Conservation (phyloP, 331 rosid genomes). For the Erythrophleum ivorense region DNA sequence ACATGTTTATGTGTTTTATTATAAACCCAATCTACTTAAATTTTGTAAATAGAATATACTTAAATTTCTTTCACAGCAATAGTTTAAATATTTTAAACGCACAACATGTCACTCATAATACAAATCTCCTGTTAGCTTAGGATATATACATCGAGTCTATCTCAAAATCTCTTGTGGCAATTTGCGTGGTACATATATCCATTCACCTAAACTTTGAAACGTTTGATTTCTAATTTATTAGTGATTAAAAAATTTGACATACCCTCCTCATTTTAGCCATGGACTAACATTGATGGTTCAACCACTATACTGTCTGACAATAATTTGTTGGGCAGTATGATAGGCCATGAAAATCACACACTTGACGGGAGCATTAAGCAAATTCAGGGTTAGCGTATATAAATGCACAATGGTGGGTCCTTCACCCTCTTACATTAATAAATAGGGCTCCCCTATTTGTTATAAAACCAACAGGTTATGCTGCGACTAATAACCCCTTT, state of each 20-base stretch:
- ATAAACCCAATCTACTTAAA: too few relatives aligned
- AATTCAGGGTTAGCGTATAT: conserved; percentile 50
- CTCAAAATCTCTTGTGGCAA: too few relatives aligned
- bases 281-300: conserved; percentile 48
- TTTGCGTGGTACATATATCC: background rate
- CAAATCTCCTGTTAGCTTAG: too few relatives aligned
- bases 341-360: conserved; percentile 42
- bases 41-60: too few relatives aligned
- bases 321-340: conserved; percentile 44
- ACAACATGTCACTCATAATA: too few relatives aligned
- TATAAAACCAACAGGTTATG: conserved; percentile 48
- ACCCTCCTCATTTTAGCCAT: conserved; percentile 14
- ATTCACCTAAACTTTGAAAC: background rate
- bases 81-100: too few relatives aligned
- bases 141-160: too few relatives aligned
- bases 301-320: conserved; percentile 52
- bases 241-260: background rate
- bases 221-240: background rate
- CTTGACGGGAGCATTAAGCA: conserved; percentile 47
- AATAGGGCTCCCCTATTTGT: conserved; percentile 48
- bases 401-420: conserved; percentile 50
- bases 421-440: conserved; percentile 38
- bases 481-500: conserved; percentile 35
- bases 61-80: too few relatives aligned
- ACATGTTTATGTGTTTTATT: too few relatives aligned